A percentile compares a stretch with the other conserved stretches of the same genome.
These are phyloP conservation scores for Pinus tabuliformis DNA, from an alignment of 75 land plant genomes.

Conservation along the genomic window DNA sequence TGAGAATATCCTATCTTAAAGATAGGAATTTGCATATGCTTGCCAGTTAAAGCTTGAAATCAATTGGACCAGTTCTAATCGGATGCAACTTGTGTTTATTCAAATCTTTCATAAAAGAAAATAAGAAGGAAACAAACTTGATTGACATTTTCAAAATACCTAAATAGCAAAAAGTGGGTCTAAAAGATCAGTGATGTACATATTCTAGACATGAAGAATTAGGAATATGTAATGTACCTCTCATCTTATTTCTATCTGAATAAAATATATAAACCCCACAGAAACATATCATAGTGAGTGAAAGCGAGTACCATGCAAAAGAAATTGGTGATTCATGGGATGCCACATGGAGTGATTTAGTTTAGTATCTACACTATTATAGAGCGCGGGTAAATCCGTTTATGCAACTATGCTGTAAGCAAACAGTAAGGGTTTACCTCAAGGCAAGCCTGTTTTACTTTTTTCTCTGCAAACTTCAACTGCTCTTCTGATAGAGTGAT, in stretches of 20 bases:
- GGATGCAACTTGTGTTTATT: not conserved
- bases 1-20: not conserved
- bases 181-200: too few species aligned
- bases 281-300: not conserved
- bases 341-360: too few species aligned
- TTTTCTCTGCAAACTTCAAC: constrained; percentile 28
- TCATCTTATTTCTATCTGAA: too few species aligned
- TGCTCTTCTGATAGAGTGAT: constrained; percentile 60
- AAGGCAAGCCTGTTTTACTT: constrained; percentile 31
- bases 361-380: not conserved
- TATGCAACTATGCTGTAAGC: not conserved
- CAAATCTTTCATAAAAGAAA: not conserved
- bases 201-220: too few species aligned
- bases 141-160: too few species aligned
- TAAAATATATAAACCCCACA: not conserved
- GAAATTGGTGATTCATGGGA: not conserved
- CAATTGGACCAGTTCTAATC: not conserved
- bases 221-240: too few species aligned
- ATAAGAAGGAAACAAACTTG: too few species aligned
- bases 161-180: too few species aligned
- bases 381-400: not conserved
- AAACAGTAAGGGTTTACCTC: constrained; percentile 2
- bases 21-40: not conserved
- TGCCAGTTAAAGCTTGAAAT: not conserved
- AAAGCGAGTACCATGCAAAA: not conserved